Evolutionary conservation across 495 filamentous ascomycete species (phyloP).

Genomic region (Talaromyces borbonicus): DNA sequence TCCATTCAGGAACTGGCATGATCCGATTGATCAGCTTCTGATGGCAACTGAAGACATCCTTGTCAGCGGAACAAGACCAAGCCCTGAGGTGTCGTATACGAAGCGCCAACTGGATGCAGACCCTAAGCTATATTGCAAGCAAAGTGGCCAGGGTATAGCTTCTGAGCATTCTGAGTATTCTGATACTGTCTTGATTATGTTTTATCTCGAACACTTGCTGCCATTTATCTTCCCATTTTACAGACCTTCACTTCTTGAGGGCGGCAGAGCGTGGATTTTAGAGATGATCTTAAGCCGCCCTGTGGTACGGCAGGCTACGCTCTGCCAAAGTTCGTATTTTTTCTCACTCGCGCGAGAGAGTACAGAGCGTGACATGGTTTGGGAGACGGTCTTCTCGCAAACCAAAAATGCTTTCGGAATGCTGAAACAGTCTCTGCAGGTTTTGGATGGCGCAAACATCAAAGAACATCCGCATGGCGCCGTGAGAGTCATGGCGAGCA

Average conservation of each 20-base stretch:
- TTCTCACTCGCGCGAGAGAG: slow-evolving; percentile 20
- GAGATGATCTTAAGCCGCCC: slow-evolving; percentile 40
- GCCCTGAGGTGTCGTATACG: too few relatives aligned
- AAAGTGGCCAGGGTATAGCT: too few relatives aligned
- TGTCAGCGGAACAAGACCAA: too few relatives aligned
- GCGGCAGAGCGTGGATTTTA: slow-evolving; percentile 43
- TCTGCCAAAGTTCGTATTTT: slow-evolving; percentile 41
- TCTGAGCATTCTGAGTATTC: not conserved
- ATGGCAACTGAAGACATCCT: too few relatives aligned
- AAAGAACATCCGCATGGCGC: slow-evolving; percentile 16
- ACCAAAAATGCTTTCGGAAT: slow-evolving; percentile 30
- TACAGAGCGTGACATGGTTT: slow-evolving; percentile 17
- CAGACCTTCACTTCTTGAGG: slow-evolving; percentile 32
- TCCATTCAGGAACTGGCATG: too few relatives aligned
- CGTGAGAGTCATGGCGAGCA: slow-evolving; percentile 32
- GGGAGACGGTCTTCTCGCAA: slow-evolving; percentile 25
- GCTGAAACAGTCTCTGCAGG: slow-evolving; percentile 30
- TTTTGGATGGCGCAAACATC: slow-evolving; percentile 21
- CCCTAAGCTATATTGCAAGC: too few relatives aligned
- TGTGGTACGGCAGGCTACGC: slow-evolving; percentile 33
- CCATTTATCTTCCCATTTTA: slow-evolving; percentile 49
- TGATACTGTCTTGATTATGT: slow-evolving; percentile 18
- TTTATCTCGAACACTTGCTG: slow-evolving; percentile 43
- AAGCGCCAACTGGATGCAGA: too few relatives aligned
- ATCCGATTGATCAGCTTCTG: too few relatives aligned